phyloP scores from a whole-genome alignment of 2,329 filamentous ascomycete species.

The Escovopsis weberi region DNA sequence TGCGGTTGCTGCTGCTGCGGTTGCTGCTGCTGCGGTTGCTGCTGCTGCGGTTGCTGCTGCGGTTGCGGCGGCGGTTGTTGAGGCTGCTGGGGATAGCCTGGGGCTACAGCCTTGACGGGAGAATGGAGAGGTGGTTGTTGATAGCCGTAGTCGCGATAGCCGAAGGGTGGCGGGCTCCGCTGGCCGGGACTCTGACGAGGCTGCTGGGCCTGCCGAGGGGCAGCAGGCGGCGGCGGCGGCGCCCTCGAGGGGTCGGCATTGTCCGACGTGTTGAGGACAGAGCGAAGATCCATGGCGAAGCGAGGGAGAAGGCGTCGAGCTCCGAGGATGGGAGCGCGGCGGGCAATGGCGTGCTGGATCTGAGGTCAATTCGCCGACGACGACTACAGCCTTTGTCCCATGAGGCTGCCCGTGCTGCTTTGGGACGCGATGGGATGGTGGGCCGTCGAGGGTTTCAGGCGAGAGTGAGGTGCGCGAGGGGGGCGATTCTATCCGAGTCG shows the following conservation, averaged over 20 bases:
- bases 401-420: constrained; percentile 1
- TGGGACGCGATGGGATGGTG: constrained; percentile 1
- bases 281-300: constrained; percentile 34
- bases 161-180: constrained; percentile 24
- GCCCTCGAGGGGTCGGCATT: constrained; percentile 25
- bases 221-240: constrained; percentile 15
- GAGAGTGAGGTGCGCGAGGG: constrained; percentile 6
- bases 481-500: constrained; percentile 8
- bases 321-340: constrained; percentile 1
- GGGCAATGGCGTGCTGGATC: constrained; percentile 2
- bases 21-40: constrained; percentile 4
- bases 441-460: constrained; percentile 2
- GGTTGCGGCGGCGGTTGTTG: constrained; percentile 8
- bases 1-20: constrained; percentile 11
- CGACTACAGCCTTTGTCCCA: constrained; percentile 1
- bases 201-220: constrained; percentile 16
- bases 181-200: constrained; percentile 31
- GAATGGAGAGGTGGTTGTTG: constrained; percentile 27
- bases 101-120: constrained; percentile 29
- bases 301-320: background rate
- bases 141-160: constrained; percentile 37
- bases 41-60: constrained; percentile 13
- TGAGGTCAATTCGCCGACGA: constrained; percentile 4
- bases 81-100: constrained; percentile 26
- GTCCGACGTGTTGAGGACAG: constrained; percentile 40